These are phyloP conservation scores for Aureoboletus auriporus DNA, from an alignment of 768 basidiomycete species.

Conservation along the genomic window DNA sequence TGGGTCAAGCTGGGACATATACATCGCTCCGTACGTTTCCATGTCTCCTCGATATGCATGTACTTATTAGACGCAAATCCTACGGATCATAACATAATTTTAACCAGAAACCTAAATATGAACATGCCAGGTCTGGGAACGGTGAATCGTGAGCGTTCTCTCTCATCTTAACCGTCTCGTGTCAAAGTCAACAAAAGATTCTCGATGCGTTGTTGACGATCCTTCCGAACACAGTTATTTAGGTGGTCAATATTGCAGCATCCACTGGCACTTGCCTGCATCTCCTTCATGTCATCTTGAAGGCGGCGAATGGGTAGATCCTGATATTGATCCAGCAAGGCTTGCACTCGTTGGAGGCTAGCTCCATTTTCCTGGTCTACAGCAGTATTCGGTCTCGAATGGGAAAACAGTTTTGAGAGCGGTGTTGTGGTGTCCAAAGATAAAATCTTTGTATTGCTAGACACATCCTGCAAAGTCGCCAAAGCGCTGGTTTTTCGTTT, in stretches of 20 bases:
- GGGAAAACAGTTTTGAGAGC: constrained; percentile 25
- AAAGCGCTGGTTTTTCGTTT: constrained; percentile 27
- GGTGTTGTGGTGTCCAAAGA: constrained; percentile 27
- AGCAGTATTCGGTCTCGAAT: constrained; percentile 16
- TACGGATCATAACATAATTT: background rate
- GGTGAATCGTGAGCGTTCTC: background rate
- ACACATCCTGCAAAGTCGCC: constrained; percentile 24
- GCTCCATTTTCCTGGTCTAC: constrained; percentile 35
- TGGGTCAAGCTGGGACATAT: no score
- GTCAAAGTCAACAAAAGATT: constrained; percentile 65
- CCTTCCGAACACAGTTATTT: constrained; percentile 33
- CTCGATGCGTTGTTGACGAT: constrained; percentile 78
- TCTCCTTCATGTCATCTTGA: constrained; percentile 79
- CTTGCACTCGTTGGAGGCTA: constrained; percentile 53
- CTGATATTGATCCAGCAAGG: constrained; percentile 57
- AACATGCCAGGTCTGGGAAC: background rate
- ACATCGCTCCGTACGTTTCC: no score
- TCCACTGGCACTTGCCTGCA: constrained; percentile 49
- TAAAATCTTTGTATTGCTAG: constrained; percentile 28
- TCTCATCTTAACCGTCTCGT: constrained; percentile 52
- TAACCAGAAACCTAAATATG: background rate
- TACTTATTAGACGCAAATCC: background rate
- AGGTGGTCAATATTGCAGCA: background rate
- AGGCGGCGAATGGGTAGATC: constrained; percentile 61
- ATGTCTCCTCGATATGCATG: no score